Percentiles rank a stretch among this genome's conserved stretches.
phyloP scores from a whole-genome alignment of 306 rosid species.

The Pueraria montana region DNA sequence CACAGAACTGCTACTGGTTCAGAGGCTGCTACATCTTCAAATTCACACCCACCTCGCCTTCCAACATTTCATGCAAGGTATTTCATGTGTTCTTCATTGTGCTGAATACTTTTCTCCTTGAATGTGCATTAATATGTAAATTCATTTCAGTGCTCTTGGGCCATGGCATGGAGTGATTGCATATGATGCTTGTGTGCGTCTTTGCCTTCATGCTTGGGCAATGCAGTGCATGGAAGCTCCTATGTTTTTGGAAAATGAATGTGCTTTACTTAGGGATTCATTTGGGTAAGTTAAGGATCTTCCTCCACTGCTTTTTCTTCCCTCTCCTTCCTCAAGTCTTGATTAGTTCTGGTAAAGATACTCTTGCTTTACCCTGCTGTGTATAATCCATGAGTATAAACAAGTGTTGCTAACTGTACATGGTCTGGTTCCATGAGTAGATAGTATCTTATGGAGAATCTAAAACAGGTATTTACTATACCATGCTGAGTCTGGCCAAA shows the following conservation, averaged over 20 bases:
- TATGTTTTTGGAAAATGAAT: conserved; percentile 93
- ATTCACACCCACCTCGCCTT: conserved; percentile 70
- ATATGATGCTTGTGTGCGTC: conserved; percentile 95
- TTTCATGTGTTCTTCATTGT: conserved; percentile 34
- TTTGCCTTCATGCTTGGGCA: conserved; percentile 99
- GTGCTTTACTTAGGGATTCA: conserved; percentile 86
- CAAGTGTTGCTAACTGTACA: no score
- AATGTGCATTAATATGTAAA: conserved; percentile 44
- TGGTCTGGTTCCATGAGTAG: neutral
- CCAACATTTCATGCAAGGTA: conserved; percentile 98
- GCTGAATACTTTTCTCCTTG: conserved; percentile 40
- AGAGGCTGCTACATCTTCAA: conserved; percentile 71
- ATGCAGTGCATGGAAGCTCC: conserved; percentile 99
- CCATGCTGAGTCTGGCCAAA: conserved; percentile 12
- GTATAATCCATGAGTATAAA: neutral
- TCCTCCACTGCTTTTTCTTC: conserved; percentile 31
- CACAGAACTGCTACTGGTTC: conserved; percentile 71
- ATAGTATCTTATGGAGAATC: conserved; percentile 11
- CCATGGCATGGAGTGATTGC: conserved; percentile 95
- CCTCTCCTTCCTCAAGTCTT: neutral
- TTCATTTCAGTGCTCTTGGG: conserved; percentile 85
- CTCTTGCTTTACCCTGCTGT: neutral
- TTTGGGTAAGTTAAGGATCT: conserved; percentile 75
- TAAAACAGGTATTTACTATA: conserved; percentile 10
- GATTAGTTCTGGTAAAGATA: conserved; percentile 10